Conservation (phyloP, 2,329 filamentous ascomycete species). For the Nemania abortiva region DNA sequence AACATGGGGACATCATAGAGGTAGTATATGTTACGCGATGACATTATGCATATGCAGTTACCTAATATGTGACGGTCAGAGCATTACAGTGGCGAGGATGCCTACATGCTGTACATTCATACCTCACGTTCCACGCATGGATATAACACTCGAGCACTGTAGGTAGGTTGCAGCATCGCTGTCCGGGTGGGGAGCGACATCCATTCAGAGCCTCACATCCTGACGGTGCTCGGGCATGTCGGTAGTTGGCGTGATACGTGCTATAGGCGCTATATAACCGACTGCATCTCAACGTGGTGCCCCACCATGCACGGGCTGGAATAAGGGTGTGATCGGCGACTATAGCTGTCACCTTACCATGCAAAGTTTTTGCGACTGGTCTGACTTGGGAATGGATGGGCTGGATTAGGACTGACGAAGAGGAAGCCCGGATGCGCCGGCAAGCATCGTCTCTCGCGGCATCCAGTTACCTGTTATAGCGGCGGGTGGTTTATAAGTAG, state of each 20-base stretch:
- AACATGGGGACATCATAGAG: not conserved
- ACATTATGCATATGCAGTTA: conserved; percentile 25
- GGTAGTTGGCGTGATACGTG: conserved; percentile 31
- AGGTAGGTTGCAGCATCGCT: not conserved
- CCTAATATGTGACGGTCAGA: not conserved
- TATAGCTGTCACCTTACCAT: conserved; percentile 17
- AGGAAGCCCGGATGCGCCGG: conserved; percentile 3
- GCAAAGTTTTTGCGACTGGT: conserved; percentile 7
- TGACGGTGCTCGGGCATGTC: conserved; percentile 25
- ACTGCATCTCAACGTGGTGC: conserved; percentile 2
- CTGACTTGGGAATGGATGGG: conserved; percentile 3
- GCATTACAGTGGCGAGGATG: not conserved
- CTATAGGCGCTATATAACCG: not conserved
- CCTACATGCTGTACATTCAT: no score
- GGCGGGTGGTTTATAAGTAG: not conserved
- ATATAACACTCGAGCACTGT: not conserved
- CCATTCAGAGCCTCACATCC: conserved; percentile 34
- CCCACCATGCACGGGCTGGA: conserved; percentile 21
- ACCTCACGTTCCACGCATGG: no score
- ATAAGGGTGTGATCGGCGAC: conserved; percentile 19
- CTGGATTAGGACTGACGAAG: not conserved
- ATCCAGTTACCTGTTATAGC: not conserved
- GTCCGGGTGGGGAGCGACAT: conserved; percentile 27
- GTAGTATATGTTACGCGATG: conserved; percentile 26
- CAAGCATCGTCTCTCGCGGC: not conserved